A percentile compares a stretch with the other conserved stretches of the same genome.
Conservation (phyloP, 1,284 basidiomycete species). For the Leccinum griseonigrum region DNA sequence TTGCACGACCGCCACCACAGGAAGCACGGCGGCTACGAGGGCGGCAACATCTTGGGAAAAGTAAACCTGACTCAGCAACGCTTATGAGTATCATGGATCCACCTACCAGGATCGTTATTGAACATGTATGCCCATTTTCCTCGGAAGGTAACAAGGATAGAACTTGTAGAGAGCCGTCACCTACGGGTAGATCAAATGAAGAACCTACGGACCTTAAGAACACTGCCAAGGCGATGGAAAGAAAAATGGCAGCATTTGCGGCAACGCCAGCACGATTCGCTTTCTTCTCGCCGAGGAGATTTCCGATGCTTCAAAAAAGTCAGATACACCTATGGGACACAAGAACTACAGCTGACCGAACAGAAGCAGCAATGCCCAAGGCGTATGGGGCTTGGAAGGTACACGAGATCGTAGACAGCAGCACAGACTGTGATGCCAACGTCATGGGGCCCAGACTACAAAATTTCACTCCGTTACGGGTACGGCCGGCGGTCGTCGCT, state of each 20-base stretch:
- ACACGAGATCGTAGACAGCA: constrained; percentile 71
- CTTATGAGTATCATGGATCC: not conserved
- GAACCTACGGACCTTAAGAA: constrained; percentile 54
- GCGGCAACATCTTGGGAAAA: constrained; percentile 49
- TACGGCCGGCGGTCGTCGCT: not conserved
- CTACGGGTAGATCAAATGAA: constrained; percentile 11
- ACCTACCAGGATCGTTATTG: constrained; percentile 72
- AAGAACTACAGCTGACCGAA: constrained; percentile 52
- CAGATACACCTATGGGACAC: not conserved
- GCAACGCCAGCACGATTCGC: constrained; percentile 65
- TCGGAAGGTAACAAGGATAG: constrained; percentile 71
- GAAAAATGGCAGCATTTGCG: constrained; percentile 58
- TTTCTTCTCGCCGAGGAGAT: constrained; percentile 75
- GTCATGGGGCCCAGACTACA: constrained; percentile 54
- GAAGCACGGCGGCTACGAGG: constrained; percentile 71
- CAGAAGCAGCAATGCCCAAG: constrained; percentile 77
- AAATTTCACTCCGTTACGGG: constrained; percentile 13
- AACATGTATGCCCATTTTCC: constrained; percentile 80
- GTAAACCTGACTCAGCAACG: not conserved
- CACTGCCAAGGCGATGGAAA: constrained; percentile 56
- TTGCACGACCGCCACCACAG: constrained; percentile 79
- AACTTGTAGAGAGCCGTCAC: constrained; percentile 38
- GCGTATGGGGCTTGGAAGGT: constrained; percentile 87
- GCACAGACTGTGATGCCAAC: constrained; percentile 71
- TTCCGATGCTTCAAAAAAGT: constrained; percentile 59